Evolutionary conservation across 1,284 basidiomycete genomes (phyloP).

Genomic region (Entoloma clypeatum): DNA sequence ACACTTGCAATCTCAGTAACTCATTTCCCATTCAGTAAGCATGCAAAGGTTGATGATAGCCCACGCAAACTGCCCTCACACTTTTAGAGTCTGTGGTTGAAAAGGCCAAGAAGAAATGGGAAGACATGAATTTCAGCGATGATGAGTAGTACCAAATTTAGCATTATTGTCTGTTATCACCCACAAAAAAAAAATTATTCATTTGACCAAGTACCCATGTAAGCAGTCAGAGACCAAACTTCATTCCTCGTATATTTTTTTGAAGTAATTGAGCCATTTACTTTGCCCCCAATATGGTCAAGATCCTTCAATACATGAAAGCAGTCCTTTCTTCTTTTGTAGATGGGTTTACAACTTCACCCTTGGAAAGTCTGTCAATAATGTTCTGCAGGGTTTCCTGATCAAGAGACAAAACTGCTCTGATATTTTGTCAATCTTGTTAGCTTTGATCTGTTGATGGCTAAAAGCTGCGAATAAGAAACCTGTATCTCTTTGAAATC

Average conservation of each 20-base stretch:
- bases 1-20: too few species aligned
- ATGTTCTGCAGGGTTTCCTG: conserved; percentile 21
- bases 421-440: conserved; percentile 25
- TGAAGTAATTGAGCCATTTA: conserved; percentile 30
- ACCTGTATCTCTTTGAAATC: conserved; percentile 33
- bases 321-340: conserved; percentile 33
- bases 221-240: conserved; percentile 31
- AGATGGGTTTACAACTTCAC: conserved; percentile 24
- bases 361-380: conserved; percentile 19
- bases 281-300: conserved; percentile 30
- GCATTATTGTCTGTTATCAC: too few species aligned
- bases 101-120: too few species aligned
- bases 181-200: too few species aligned
- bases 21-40: too few species aligned
- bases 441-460: conserved; percentile 34
- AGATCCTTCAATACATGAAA: conserved; percentile 33
- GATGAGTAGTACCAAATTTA: too few species aligned
- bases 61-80: too few species aligned
- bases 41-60: too few species aligned
- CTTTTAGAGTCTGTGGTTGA: too few species aligned
- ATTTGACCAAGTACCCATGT: too few species aligned
- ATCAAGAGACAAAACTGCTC: conserved; percentile 26
- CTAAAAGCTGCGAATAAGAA: conserved; percentile 40
- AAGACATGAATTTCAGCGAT: too few species aligned
- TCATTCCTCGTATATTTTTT: conserved; percentile 36